A percentile compares a stretch with the other conserved stretches of the same genome.
Conservation (phyloP, 2,329 filamentous ascomycete genomes). For the Neofusicoccum kwambonambiense region DNA sequence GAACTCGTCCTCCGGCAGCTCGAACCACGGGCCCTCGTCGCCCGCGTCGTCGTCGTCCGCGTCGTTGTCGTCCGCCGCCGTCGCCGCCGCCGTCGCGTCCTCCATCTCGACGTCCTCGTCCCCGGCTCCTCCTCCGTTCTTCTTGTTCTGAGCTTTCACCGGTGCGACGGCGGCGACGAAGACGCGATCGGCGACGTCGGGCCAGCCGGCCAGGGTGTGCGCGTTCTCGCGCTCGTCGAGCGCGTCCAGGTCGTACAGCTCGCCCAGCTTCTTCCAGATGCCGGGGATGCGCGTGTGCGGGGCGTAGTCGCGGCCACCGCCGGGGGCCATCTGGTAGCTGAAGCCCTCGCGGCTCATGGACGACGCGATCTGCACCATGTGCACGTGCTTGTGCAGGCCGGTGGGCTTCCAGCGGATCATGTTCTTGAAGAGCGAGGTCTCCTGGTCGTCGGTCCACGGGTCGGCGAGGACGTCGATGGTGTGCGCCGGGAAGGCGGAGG, state of each 20-base stretch:
- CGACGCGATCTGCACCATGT: slow-evolving; percentile 82
- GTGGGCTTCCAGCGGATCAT: slow-evolving; percentile 97
- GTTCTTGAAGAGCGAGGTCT: slow-evolving; percentile 87
- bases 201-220: slow-evolving; percentile 55
- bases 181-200: slow-evolving; percentile 42
- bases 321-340: slow-evolving; percentile 54
- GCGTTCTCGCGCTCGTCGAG: slow-evolving; percentile 79
- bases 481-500: slow-evolving; percentile 25
- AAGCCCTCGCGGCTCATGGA: slow-evolving; percentile 76
- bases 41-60: slow-evolving; percentile 37
- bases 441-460: slow-evolving; percentile 93
- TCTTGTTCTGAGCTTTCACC: slow-evolving; percentile 39
- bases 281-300: slow-evolving; percentile 82
- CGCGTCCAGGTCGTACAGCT: slow-evolving; percentile 79
- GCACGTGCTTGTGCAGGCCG: slow-evolving; percentile 91
- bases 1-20: slow-evolving; percentile 44
- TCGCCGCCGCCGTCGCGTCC: slow-evolving; percentile 34
- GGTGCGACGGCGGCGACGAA: slow-evolving; percentile 23
- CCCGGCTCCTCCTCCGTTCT: slow-evolving; percentile 39
- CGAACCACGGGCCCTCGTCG: slow-evolving; percentile 37
- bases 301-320: neutral
- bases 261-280: slow-evolving; percentile 85
- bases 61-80: slow-evolving; percentile 39
- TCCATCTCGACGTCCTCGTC: slow-evolving; percentile 26
- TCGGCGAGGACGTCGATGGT: slow-evolving; percentile 56